Base-by-base conservation (phyloP, 305 asterid species). In the Fraxinus sp. region DNA sequence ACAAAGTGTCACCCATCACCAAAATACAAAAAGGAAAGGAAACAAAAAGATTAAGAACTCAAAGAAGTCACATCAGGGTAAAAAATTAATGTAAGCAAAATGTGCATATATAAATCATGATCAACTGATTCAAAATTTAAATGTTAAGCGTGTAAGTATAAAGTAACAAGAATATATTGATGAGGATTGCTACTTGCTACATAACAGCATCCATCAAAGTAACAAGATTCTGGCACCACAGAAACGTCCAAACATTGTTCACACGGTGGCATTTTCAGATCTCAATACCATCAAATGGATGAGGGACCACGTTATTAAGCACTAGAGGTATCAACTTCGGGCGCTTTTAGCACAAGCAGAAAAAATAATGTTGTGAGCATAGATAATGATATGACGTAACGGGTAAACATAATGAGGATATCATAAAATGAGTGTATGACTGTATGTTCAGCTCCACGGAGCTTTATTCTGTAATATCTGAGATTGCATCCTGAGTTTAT, bases 301-400 rank as follows among this genome's bases (percentile, higher is more conserved):
- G 49, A 77, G 77, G 84, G 86, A 82, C 85, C 84, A 75, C 82
- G 32, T 33, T 49, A n/a, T 66, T 86, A 83, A 83, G 77, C 87
- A 64, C 57, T 24, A 24, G 35, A 64, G n/a, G 30, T 64, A 64
- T 64, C 35, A 26, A 64, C 77, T 81, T 79, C 81, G 8, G 7
- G 30, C 68, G 41, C 73, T 84, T 78, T 83, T 77, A 52, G 81
- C 75, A 28, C 75, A 68, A 33, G 37, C 72, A 59, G 18, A 83
- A 78, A 57, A 81, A 43, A 55, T 79, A 30, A 68, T 30, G 52
- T 62, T 55, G 41, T 36, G 66, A 71, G 76, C 28, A 77, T 36
- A 62, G 62, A 77, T 49, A 22, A 57, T 32, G 66, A 41, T 83
- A 66, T 16, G 78, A 73, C 43, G 52, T 75, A 52, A 28, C 74